Base-by-base conservation (phyloP, 805 yeast genomes). In the Metschnikowia gelsemii region DNA sequence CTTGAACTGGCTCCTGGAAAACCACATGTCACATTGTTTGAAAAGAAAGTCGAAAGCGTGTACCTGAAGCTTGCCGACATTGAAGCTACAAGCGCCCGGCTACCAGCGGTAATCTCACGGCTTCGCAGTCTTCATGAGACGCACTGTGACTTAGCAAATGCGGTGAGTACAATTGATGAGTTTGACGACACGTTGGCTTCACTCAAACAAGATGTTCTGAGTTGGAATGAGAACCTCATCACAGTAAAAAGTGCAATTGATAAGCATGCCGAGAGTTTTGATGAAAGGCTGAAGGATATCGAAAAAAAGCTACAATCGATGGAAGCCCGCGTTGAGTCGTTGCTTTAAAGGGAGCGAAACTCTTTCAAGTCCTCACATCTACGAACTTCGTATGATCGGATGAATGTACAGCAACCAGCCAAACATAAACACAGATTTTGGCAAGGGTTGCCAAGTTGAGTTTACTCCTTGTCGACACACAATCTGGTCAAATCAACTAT, bases 101-200 rank as follows among this genome's bases (percentile, higher is more conserved):
- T 64, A 5, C 70, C 70, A 0, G 38, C 51, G 5, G 27, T 67
- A 8, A 27, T 67, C 0, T 27, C 40, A 7, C 41, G 75, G 22
- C 56, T 70, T 27, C 59, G 61, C 30, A 44, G 62, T 2, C 55
- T 70, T 31, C 62, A 65, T 39, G 40, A 46, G 2, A 56, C 66
- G 2, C 74, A 70, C 45, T 40, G 58, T 6, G 66, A 62, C 13
- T 36, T 66, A 14, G 66, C 62, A 8, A 52, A 45, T n/a, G 49
- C 62, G 5, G 58, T 64, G 20, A 49, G 50, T 4, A 48, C 57
- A 8, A 55, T 61, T 3, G 44, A 49, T 3, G 50, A 50, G 3
- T 34, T 70, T 11, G 75, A 68, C 36, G 38, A 43, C 19, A 47
- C 56, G n/a, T 32, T 70, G 19, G 42, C 38, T 3, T 52, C 50